Percentiles rank a stretch among this genome's conserved stretches.
Conservation (phyloP, 805 yeast genomes). For the Zygotorulaspora chibaensis region DNA sequence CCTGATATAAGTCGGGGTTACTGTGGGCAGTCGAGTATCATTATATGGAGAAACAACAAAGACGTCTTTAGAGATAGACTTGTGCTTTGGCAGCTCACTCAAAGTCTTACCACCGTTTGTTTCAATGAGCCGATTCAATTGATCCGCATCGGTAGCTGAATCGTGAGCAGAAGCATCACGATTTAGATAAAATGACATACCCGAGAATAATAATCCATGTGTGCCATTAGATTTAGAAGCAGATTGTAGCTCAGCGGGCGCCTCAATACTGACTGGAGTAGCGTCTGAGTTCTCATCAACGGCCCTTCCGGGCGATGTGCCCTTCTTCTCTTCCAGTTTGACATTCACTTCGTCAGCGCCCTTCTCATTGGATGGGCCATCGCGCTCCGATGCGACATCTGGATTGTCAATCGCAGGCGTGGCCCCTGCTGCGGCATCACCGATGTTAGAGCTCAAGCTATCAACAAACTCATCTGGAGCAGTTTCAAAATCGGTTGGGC, state of each 20-base stretch:
- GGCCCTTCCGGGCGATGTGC: not conserved
- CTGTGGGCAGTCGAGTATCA: constrained; percentile 28
- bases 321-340: not conserved
- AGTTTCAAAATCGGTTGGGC: constrained; percentile 26
- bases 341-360: constrained; percentile 1
- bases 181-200: constrained; percentile 23
- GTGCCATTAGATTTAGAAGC: not conserved
- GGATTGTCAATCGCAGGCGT: not conserved
- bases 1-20: constrained; percentile 30
- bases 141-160: constrained; percentile 21
- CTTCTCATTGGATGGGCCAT: not conserved
- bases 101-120: constrained; percentile 27
- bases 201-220: constrained; percentile 5
- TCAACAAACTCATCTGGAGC: constrained; percentile 29
- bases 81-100: constrained; percentile 18
- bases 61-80: constrained; percentile 11
- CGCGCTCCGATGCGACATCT: constrained; percentile 1
- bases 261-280: not conserved
- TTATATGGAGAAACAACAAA: constrained; percentile 32
- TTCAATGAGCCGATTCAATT: constrained; percentile 18
- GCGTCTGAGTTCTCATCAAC: not conserved
- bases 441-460: constrained; percentile 15
- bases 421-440: not conserved
- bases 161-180: constrained; percentile 26
- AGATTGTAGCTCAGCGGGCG: not conserved